Conservation (phyloP, 2,329 filamentous ascomycete species). For the Fusarium coicis region DNA sequence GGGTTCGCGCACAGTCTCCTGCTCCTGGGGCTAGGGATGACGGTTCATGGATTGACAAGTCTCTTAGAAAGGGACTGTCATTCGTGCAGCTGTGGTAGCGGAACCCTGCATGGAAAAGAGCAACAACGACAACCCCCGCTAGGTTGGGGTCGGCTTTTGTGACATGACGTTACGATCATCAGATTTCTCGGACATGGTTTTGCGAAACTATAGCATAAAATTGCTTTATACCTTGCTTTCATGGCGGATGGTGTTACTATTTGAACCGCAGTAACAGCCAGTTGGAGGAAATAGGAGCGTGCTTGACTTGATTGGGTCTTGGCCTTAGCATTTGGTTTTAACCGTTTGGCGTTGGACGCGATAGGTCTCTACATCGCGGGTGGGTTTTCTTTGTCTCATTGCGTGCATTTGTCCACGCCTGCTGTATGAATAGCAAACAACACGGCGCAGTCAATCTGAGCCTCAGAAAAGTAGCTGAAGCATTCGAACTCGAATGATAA, state of each 20-base stretch:
- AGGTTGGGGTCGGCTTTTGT: slow-evolving; percentile 7
- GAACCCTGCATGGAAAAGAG: slow-evolving; percentile 13
- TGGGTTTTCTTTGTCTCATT: slow-evolving; percentile 7
- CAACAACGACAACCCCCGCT: slow-evolving; percentile 6
- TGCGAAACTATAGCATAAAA: slow-evolving; percentile 1
- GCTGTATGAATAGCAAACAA: slow-evolving; percentile 20
- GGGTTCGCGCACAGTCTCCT: slow-evolving; percentile 30
- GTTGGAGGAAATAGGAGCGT: slow-evolving; percentile 12
- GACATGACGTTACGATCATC: slow-evolving; percentile 31
- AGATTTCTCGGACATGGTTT: slow-evolving; percentile 27
- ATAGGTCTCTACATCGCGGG: slow-evolving; percentile 6
- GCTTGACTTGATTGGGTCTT: not conserved
- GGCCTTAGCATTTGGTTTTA: slow-evolving; percentile 2
- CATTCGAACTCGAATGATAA: slow-evolving; percentile 18
- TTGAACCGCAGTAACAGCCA: not conserved
- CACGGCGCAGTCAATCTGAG: slow-evolving; percentile 20
- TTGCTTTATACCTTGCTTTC: slow-evolving; percentile 2
- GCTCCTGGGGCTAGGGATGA: slow-evolving; percentile 29
- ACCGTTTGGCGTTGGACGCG: slow-evolving; percentile 16
- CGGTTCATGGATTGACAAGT: slow-evolving; percentile 41
- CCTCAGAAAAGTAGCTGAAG: not conserved
- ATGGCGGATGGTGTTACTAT: slow-evolving; percentile 17
- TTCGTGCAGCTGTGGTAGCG: slow-evolving; percentile 37
- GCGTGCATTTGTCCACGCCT: slow-evolving; percentile 20
- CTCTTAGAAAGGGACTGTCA: slow-evolving; percentile 37